Evolutionary conservation across 2,329 filamentous ascomycete species (phyloP).

Genomic region (Simplicillium sp.): DNA sequence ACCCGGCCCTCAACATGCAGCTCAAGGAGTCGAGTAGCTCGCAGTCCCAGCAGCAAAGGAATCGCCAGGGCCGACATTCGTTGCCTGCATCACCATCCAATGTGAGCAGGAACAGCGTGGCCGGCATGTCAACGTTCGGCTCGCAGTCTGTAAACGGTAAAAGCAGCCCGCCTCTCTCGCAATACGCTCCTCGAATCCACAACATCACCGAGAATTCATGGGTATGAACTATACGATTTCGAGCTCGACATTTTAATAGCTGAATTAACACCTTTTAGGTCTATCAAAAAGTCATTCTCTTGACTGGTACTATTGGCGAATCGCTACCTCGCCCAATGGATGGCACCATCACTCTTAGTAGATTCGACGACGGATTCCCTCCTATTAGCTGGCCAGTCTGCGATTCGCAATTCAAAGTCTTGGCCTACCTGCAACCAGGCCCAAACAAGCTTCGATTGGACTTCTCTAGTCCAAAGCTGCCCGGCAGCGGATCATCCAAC

Average conservation of each 20-base stretch:
- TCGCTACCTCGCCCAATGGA: constrained; percentile 58
- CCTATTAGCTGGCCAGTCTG: constrained; percentile 77
- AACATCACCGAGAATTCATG: constrained; percentile 77
- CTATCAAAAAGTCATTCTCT: constrained; percentile 79
- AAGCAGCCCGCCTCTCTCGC: constrained; percentile 55
- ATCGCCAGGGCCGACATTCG: constrained; percentile 20
- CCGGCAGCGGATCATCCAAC: constrained; percentile 55
- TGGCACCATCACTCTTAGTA: constrained; percentile 68
- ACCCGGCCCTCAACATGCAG: constrained; percentile 54
- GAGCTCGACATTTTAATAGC: constrained; percentile 5
- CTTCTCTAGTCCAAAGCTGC: constrained; percentile 74
- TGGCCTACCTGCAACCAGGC: constrained; percentile 84
- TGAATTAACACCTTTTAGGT: constrained; percentile 45
- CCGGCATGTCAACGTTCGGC: constrained; percentile 52
- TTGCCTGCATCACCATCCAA: constrained; percentile 25
- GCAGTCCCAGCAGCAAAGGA: constrained; percentile 8
- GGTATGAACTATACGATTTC: constrained; percentile 45
- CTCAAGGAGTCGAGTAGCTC: constrained; percentile 32
- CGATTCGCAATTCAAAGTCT: constrained; percentile 82
- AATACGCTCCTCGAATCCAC: constrained; percentile 69
- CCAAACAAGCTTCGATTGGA: constrained; percentile 84
- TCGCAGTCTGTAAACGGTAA: constrained; percentile 45
- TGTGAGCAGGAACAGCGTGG: constrained; percentile 53
- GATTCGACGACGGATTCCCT: constrained; percentile 80
- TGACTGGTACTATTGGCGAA: constrained; percentile 76